Conservation (phyloP, 2,329 filamentous ascomycete species). For the Neopestalotiopsis clavispora region DNA sequence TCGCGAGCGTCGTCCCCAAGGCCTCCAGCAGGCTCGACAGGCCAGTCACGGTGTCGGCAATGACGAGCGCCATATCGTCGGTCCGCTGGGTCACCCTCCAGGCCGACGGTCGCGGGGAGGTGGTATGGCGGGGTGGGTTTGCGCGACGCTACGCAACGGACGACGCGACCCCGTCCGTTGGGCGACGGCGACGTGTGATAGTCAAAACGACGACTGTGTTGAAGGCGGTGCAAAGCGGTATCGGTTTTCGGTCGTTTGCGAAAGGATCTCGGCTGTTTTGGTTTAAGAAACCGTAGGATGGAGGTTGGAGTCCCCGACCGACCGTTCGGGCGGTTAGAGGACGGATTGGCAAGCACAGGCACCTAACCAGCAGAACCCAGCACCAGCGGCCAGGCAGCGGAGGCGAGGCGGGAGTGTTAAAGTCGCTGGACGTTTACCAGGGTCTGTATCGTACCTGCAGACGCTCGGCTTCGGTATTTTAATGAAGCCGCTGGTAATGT, state of each 20-base stretch:
- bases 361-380: too few species aligned
- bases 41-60: not conserved
- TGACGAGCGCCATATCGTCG: not conserved
- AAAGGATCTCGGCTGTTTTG: too few species aligned
- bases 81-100: too few species aligned
- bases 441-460: not conserved
- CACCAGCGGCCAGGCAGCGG: not conserved
- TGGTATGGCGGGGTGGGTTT: not conserved
- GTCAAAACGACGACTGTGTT: not conserved
- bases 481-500: constrained; percentile 2
- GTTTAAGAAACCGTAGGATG: too few species aligned
- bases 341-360: too few species aligned
- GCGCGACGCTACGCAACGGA: not conserved
- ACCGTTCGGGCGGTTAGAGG: not conserved
- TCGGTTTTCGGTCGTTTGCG: too few species aligned
- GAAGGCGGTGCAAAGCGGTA: not conserved
- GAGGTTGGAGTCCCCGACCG: not conserved
- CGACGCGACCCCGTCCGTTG: not conserved
- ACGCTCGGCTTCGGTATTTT: constrained; percentile 2
- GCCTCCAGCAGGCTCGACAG: not conserved
- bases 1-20: not conserved
- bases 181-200: not conserved
- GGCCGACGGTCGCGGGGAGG: not conserved
- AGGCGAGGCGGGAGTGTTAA: not conserved
- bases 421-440: not conserved